Evolutionary conservation across 805 yeast species (phyloP).

Genomic region (Candida schatavii): DNA sequence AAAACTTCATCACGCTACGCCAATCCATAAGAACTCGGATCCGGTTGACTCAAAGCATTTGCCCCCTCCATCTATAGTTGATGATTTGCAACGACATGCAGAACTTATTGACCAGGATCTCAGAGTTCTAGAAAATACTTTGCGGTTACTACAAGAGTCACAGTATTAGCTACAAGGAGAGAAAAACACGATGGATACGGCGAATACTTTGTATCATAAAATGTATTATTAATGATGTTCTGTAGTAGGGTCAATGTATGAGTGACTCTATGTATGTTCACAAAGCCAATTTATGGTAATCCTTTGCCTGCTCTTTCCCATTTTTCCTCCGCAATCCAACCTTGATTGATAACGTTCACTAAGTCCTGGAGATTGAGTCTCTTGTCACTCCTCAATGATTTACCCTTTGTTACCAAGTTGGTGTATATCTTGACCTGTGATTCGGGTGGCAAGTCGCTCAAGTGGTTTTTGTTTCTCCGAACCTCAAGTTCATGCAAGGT

Average conservation of each 20-base stretch:
- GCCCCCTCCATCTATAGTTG: conserved; percentile 4
- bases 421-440: conserved; percentile 63
- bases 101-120: conserved; percentile 72
- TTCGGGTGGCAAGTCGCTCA: conserved; percentile 43
- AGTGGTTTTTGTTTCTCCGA: conserved; percentile 15
- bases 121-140: conserved; percentile 63
- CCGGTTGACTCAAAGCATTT: neutral
- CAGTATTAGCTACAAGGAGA: neutral
- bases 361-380: conserved; percentile 77
- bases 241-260: neutral
- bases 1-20: neutral
- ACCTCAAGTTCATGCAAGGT: conserved; percentile 8
- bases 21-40: neutral
- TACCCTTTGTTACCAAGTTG: conserved; percentile 66
- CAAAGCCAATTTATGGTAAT: conserved; percentile 28
- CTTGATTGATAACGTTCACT: conserved; percentile 68
- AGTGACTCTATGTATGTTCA: too few species aligned
- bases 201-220: neutral
- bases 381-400: conserved; percentile 51
- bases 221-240: neutral
- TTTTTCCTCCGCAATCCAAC: conserved; percentile 77
- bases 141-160: conserved; percentile 15
- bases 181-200: neutral
- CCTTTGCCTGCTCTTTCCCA: conserved; percentile 60
- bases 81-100: conserved; percentile 38